Evolutionary conservation across 371 early-diverging fungal species (phyloP).

Genomic region (Coemansia sp.): DNA sequence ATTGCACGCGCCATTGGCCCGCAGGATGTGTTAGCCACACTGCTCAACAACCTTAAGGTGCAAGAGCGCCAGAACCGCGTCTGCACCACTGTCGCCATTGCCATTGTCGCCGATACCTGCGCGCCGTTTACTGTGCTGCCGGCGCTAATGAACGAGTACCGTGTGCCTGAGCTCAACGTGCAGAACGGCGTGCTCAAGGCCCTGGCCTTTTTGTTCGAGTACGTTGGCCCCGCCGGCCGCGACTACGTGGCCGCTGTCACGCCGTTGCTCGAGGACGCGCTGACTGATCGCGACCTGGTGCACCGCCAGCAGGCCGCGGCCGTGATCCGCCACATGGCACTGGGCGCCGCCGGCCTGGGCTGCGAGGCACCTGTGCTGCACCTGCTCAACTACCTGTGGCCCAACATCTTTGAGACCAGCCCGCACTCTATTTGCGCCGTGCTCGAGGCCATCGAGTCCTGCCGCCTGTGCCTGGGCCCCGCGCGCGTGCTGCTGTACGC

Average conservation of each 20-base stretch:
- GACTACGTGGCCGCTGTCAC: constrained; percentile 96
- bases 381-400: constrained; percentile 95
- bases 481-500: constrained; percentile 83
- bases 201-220: constrained; percentile 95
- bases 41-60: constrained; percentile 96
- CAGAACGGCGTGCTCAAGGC: constrained; percentile 98
- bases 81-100: constrained; percentile 97
- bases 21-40: constrained; percentile 96
- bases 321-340: constrained; percentile 89
- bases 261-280: constrained; percentile 94
- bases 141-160: constrained; percentile 98
- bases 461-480: constrained; percentile 89
- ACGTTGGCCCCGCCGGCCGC: constrained; percentile 95
- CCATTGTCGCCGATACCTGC: constrained; percentile 94
- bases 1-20: constrained; percentile 99
- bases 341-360: constrained; percentile 87
- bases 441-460: constrained; percentile 94
- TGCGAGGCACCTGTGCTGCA: constrained; percentile 95
- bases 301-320: constrained; percentile 97
- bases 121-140: constrained; percentile 98
- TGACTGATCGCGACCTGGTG: constrained; percentile 96
- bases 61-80: constrained; percentile 98
- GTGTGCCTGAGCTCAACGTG: constrained; percentile 96
- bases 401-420: constrained; percentile 96
- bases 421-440: constrained; percentile 98